phyloP scores from a whole-genome alignment of 257 asterid genomes.

The Fraxinus cuspidata region DNA sequence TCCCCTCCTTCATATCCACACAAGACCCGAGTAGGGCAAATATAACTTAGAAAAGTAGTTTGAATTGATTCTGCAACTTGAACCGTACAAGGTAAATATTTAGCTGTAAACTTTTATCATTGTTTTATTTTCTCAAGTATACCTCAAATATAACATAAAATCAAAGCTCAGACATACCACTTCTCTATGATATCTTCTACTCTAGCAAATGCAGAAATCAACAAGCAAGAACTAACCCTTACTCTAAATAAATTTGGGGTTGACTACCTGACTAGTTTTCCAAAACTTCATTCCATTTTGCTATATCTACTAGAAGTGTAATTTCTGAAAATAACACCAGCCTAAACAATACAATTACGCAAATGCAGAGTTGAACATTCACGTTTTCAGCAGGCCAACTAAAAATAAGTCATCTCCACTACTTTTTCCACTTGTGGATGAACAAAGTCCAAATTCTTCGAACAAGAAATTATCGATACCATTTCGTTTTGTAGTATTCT shows the following conservation, averaged over 20 bases:
- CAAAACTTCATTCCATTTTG: background rate
- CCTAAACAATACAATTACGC: background rate
- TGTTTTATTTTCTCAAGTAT: background rate
- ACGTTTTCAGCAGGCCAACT: background rate
- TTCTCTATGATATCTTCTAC: background rate
- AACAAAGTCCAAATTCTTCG: background rate
- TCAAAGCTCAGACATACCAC: background rate
- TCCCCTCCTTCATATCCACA: background rate
- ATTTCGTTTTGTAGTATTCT: constrained; percentile 7
- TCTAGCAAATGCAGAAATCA: background rate
- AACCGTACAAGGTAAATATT: background rate
- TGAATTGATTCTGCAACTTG: background rate
- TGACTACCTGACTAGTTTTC: background rate
- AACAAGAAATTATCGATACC: background rate
- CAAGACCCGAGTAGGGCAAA: background rate
- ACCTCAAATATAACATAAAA: constrained; percentile 2
- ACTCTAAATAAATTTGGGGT: background rate
- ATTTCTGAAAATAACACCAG: background rate
- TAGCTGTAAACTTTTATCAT: background rate
- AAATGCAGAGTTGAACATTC: constrained; percentile 4
- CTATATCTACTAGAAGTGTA: background rate
- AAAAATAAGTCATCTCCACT: constrained; percentile 13
- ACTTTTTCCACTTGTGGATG: constrained; percentile 3
- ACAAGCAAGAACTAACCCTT: background rate
- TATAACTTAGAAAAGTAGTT: background rate